Conservation (phyloP, 1,284 basidiomycete species). For the Fomitopsis palustris region DNA sequence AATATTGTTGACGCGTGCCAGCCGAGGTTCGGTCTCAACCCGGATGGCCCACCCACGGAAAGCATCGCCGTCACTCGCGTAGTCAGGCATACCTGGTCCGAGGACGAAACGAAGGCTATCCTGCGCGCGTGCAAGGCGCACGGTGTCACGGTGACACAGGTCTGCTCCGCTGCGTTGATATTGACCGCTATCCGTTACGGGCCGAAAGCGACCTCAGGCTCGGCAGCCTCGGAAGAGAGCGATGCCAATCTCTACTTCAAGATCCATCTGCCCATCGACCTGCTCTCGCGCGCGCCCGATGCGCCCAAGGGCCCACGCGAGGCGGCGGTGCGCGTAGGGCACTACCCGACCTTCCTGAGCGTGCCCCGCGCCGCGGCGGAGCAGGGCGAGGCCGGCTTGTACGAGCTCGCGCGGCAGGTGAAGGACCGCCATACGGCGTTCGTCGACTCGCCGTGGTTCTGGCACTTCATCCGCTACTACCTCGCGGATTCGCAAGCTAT, state of each 20-base stretch:
- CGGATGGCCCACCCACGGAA: neutral
- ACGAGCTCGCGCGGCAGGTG: neutral
- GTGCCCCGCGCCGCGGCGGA: neutral
- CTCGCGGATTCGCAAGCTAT: neutral
- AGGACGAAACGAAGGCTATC: neutral
- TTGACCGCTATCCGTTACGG: neutral
- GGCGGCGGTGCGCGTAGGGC: neutral
- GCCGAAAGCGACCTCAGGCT: neutral
- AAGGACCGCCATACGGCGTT: neutral
- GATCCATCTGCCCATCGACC: neutral
- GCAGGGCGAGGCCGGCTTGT: neutral
- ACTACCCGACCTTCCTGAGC: constrained; percentile 1
- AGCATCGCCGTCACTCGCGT: neutral
- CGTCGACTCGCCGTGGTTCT: neutral
- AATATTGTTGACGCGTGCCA: neutral
- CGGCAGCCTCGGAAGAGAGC: neutral
- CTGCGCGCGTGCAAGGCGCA: constrained; percentile 1
- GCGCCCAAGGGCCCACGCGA: neutral
- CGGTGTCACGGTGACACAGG: constrained; percentile 2
- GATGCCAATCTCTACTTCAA: neutral
- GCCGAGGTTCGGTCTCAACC: neutral
- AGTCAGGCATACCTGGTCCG: neutral
- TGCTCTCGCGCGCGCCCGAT: neutral
- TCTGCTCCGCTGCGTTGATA: neutral
- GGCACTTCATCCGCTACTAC: constrained; percentile 1